Conservation (phyloP, 2,329 filamentous ascomycete genomes). For the Setomelanomma holmii region DNA sequence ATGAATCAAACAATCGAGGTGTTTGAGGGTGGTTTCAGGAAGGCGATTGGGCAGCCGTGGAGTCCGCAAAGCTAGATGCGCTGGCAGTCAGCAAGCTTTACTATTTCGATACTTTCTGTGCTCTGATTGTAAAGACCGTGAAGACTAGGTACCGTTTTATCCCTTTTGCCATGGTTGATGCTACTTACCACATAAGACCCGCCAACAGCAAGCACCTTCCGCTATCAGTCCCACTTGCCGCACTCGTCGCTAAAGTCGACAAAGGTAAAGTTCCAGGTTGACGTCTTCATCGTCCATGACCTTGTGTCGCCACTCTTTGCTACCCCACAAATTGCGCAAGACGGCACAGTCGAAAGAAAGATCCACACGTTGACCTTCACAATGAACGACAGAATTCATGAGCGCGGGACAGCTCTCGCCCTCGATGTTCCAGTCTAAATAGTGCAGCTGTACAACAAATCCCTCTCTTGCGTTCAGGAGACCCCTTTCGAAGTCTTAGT, state of each 20-base stretch:
- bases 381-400: too few species aligned
- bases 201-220: neutral
- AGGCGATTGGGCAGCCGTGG: conserved; percentile 33
- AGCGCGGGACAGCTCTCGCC: too few species aligned
- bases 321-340: too few species aligned
- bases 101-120: too few species aligned
- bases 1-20: conserved; percentile 39
- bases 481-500: too few species aligned
- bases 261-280: neutral
- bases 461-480: too few species aligned
- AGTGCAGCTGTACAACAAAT: too few species aligned
- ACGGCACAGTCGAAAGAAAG: too few species aligned
- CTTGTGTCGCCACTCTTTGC: neutral
- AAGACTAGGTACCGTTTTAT: neutral
- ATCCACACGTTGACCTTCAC: too few species aligned
- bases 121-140: neutral
- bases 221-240: neutral
- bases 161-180: neutral
- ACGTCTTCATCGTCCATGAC: too few species aligned
- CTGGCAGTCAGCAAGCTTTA: neutral
- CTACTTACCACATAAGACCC: too few species aligned
- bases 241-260: neutral
- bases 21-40: conserved; percentile 34
- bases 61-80: neutral
- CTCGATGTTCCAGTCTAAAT: too few species aligned